Base-by-base conservation (phyloP, 345 rosid genomes). In the Camelina neglecta region DNA sequence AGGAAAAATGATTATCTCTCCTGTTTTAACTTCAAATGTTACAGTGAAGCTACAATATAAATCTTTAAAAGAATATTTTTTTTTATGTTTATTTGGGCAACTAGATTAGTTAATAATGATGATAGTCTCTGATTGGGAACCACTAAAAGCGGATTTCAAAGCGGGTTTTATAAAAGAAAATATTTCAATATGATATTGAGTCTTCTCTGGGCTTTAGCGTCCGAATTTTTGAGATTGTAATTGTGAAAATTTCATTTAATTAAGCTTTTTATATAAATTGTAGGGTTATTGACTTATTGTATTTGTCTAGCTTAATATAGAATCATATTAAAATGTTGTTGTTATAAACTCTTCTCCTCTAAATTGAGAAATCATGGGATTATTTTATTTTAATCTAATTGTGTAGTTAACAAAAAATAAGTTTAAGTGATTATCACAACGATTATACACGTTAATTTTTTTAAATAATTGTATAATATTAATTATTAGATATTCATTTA, bases 1-100 rank as follows among this genome's bases (percentile, higher is more conserved):
- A 68, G 39, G 41, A 41, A 11, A 60, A 60, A 41, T 51, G 74
- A 75, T 67, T 9, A 67, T 60, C 56, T 67, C 74, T 51, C 7
- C 54, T 60, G 67, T 66, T 58, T 67, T 49, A 66, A 47, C 44
- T 58, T 48, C 60, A 58, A 44, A 48, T 65, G 50, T 56, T 49
- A 44, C 44, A 16, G 41, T 5, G 63, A 54, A 69, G 33, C 36
- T 55, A 63, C 47, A 53, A 13, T 35, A 7, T 53, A 15, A 16
- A 41, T 63, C 11, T 20, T 41, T 55, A 24, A 24, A 24, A 26
- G 4, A 26, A 26, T 21, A 5, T 31, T 31, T 31, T 1, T 33
- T 33, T 33, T 6, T 6, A 33, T 33, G 8, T 24, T 18, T 53
- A 4, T 26, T 1, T 15, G 13, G 53, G 65, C 50, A 45, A 15